Conservation (phyloP, 2,329 filamentous ascomycete species). For the Arthroderma uncinatum region DNA sequence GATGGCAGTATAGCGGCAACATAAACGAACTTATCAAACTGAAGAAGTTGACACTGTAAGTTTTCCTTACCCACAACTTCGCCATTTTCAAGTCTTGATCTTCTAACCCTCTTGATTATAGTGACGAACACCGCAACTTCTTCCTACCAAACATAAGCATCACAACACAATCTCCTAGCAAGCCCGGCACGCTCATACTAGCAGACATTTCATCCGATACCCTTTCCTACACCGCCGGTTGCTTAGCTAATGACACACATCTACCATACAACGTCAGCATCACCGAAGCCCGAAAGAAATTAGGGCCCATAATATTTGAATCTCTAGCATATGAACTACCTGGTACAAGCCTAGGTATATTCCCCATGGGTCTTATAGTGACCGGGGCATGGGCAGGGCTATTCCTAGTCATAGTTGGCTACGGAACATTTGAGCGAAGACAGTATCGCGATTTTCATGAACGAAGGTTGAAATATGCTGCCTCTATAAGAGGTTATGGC, state of each 20-base stretch:
- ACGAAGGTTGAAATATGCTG: constrained; percentile 16
- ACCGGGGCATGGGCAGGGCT: constrained; percentile 25
- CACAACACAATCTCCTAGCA: constrained; percentile 18
- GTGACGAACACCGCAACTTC: constrained; percentile 22
- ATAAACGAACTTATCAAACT: constrained; percentile 20
- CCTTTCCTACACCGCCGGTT: constrained; percentile 28
- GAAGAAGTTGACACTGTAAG: constrained; percentile 23
- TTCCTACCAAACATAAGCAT: constrained; percentile 27
- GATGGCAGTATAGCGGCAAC: constrained; percentile 26
- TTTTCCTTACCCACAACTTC: neutral
- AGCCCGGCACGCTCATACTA: constrained; percentile 12
- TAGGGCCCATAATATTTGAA: constrained; percentile 18
- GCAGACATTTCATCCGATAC: constrained; percentile 26
- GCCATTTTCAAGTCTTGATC: neutral
- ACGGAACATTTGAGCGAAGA: constrained; percentile 25
- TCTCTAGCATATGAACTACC: constrained; percentile 24
- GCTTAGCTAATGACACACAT: constrained; percentile 19
- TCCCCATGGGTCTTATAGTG: constrained; percentile 25
- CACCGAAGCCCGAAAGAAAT: constrained; percentile 16
- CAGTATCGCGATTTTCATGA: constrained; percentile 26
- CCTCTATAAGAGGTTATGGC: neutral
- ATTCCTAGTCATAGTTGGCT: constrained; percentile 24
- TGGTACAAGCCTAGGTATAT: constrained; percentile 24
- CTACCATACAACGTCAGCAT: constrained; percentile 19
- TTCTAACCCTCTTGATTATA: constrained; percentile 7